Conservation (phyloP, 2,329 filamentous ascomycete species). For the Alternaria hordeiaustralica region DNA sequence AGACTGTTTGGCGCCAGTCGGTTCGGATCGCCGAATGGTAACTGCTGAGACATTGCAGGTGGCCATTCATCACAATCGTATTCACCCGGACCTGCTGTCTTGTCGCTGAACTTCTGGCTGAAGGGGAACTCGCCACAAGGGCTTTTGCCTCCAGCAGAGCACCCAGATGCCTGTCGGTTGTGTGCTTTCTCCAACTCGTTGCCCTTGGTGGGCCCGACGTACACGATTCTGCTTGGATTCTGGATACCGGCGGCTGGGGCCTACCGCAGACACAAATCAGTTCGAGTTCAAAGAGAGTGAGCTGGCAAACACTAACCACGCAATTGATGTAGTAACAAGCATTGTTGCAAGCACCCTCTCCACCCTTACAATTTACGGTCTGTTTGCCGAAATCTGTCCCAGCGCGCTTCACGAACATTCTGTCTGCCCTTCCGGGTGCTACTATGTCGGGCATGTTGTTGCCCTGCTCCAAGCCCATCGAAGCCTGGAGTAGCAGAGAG, state of each 20-base stretch:
- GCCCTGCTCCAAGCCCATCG: neutral
- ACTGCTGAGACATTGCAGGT: conserved; percentile 11
- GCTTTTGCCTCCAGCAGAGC: conserved; percentile 2
- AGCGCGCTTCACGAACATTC: neutral
- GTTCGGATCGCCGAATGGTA: neutral
- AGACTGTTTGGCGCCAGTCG: conserved; percentile 6
- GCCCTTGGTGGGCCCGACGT: conserved; percentile 7
- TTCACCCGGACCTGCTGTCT: neutral
- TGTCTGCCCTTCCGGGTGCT: neutral
- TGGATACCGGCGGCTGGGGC: neutral
- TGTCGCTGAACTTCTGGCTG: conserved; percentile 17
- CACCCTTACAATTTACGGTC: conserved; percentile 7
- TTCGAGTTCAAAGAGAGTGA: neutral
- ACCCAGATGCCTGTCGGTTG: conserved; percentile 18
- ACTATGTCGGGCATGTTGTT: neutral
- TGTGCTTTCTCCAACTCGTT: neutral
- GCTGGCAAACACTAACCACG: neutral
- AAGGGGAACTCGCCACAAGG: conserved; percentile 14
- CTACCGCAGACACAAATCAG: neutral
- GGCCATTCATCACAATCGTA: conserved; percentile 20
- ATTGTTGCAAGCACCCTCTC: conserved; percentile 23
- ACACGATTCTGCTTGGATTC: conserved; percentile 16
- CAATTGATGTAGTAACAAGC: conserved; percentile 24
- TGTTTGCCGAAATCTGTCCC: conserved; percentile 13
- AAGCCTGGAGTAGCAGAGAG: neutral